Conservation (phyloP, 129 eudicot genomes). For the Centella asiatica region DNA sequence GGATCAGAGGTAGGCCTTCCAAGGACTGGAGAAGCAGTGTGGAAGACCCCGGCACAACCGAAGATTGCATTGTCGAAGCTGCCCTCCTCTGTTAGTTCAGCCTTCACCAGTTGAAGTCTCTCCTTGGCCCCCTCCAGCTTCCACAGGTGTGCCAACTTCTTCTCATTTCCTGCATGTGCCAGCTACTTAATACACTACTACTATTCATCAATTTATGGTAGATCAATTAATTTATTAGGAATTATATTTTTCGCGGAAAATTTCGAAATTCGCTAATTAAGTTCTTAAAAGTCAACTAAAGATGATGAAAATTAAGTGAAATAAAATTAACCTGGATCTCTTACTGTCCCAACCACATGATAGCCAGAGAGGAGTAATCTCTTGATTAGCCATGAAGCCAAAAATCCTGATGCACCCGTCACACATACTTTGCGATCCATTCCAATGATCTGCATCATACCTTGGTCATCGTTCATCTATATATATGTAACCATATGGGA, state of each 20-base stretch:
- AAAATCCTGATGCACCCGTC: constrained; percentile 81
- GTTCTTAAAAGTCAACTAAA: neutral
- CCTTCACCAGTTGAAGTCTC: constrained; percentile 64
- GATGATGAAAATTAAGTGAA: neutral
- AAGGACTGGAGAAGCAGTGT: constrained; percentile 86
- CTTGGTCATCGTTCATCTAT: too few relatives aligned
- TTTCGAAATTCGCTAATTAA: too few relatives aligned
- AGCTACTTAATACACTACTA: neutral
- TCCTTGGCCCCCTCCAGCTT: constrained; percentile 80
- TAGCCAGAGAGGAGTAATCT: constrained; percentile 67
- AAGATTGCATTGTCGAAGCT: constrained; percentile 70
- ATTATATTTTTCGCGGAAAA: too few relatives aligned
- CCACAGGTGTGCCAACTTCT: constrained; percentile 72
- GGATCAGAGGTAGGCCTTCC: constrained; percentile 42
- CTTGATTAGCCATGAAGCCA: constrained; percentile 94
- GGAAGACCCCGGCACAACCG: constrained; percentile 85
- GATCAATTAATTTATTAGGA: too few relatives aligned
- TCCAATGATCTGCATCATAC: neutral
- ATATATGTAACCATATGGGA: neutral
- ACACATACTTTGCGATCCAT: constrained; percentile 65
- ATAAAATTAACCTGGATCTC: constrained; percentile 57
- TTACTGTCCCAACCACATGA: constrained; percentile 74
- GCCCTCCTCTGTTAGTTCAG: constrained; percentile 67
- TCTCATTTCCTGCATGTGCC: constrained; percentile 40
- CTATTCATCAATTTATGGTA: neutral